Evolutionary conservation across 1,284 basidiomycete species (phyloP), one percentile per base, ranked within the genome.

Genomic region (Pyrrhoderma noxium): DNA sequence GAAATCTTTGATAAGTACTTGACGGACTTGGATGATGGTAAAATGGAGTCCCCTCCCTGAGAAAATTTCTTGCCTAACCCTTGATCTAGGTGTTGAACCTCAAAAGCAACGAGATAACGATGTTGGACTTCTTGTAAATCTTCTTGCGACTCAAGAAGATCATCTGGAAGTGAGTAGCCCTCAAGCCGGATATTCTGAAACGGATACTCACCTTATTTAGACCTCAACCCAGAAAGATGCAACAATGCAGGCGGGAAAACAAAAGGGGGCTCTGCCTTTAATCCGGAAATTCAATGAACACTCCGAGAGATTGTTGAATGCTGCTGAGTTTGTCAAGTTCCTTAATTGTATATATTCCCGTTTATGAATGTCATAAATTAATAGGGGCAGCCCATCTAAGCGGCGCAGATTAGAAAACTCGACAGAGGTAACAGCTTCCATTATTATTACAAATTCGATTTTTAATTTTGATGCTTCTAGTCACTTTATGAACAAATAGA

Each of bases 231-330:
- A 84, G 55, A 83, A 79, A 64, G 96, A 99, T 62, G 69, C 90
- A 42, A 98, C 96, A 0, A 99, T 99, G 96, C 89, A 93, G 63
- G 84, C 94, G 3, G 96, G 96, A 5, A 80, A 85, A 59, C 89
- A 96, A 64, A 76, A 85, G 45, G 85, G 84, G 19, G 87, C 89
- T 16, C 67, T 99, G 36, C 96, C 96, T 0, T 76, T 99, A 31
- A 97, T 99, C 60, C 79, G 96, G 39, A 87, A 95, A 60, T 99
- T 99, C 71, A 99, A 99, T 63, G 92, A 97, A 62, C 96, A 99
- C 67, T 95, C 92, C 0, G 89, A 94, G 60, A 75, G 92, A 57
- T 69, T 98, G 13, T 72, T 98, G 23, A 86, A 87, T 52, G 79
- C 85, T 41, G 80, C 85, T 3, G 61, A 88, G 85, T 85, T 62